These are phyloP conservation scores for Glycine tomentella DNA, from an alignment of 306 rosid species.

Conservation along the genomic window DNA sequence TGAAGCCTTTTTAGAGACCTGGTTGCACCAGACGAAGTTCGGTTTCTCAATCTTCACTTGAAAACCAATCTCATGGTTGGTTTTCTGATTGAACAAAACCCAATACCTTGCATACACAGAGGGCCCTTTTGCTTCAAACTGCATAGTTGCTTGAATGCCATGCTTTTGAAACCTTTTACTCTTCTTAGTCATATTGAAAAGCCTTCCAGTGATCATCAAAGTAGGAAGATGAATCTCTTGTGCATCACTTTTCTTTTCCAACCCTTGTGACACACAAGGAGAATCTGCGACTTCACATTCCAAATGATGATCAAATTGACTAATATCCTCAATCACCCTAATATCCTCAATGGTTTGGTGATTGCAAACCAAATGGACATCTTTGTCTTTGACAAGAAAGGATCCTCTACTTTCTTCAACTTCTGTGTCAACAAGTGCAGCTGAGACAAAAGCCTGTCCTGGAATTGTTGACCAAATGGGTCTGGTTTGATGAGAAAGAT, in stretches of 20 bases:
- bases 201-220: constrained; percentile 72
- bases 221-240: constrained; percentile 56
- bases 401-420: constrained; percentile 96
- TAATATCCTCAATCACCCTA: constrained; percentile 58
- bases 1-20: constrained; percentile 48
- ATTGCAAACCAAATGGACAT: constrained; percentile 71
- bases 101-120: constrained; percentile 78
- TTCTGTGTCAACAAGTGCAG: constrained; percentile 83
- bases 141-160: constrained; percentile 48
- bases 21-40: constrained; percentile 49
- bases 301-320: constrained; percentile 48
- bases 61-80: constrained; percentile 73
- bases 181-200: constrained; percentile 66
- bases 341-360: constrained; percentile 83
- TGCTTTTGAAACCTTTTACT: constrained; percentile 54
- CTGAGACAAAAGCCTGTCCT: constrained; percentile 86
- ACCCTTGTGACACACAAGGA: constrained; percentile 50
- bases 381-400: constrained; percentile 68
- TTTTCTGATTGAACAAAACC: constrained; percentile 79
- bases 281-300: constrained; percentile 48
- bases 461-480: constrained; percentile 79
- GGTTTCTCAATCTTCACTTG: constrained; percentile 74
- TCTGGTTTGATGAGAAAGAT: constrained; percentile 59
- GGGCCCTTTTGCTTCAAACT: constrained; percentile 56
- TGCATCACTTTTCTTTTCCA: constrained; percentile 40